These are phyloP conservation scores for Xylaria grammica DNA, from an alignment of 495 filamentous ascomycete genomes.

Conservation along the genomic window DNA sequence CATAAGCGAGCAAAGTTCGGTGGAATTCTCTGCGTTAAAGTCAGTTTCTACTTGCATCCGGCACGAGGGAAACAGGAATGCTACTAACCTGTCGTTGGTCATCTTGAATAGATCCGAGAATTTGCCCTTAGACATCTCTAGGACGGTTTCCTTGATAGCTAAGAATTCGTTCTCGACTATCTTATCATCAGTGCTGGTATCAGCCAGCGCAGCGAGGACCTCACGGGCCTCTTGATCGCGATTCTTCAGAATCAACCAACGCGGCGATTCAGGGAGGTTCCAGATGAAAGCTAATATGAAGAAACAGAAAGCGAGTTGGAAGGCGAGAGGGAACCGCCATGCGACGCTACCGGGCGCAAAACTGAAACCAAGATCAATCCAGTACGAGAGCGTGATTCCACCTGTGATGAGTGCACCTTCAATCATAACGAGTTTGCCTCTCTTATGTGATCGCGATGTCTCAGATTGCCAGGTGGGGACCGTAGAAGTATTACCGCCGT, in stretches of 20 bases:
- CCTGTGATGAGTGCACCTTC: constrained; percentile 74
- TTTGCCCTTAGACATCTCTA: constrained; percentile 69
- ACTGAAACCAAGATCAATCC: constrained; percentile 74
- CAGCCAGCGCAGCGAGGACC: constrained; percentile 66
- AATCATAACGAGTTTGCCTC: constrained; percentile 81
- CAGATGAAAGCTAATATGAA: constrained; percentile 66
- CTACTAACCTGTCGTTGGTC: constrained; percentile 59
- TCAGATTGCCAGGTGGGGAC: constrained; percentile 83
- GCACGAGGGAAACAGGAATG: background rate
- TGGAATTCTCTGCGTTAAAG: constrained; percentile 65
- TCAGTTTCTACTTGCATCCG: constrained; percentile 15
- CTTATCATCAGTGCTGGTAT: constrained; percentile 55
- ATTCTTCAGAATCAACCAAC: constrained; percentile 76
- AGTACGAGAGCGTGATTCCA: constrained; percentile 76
- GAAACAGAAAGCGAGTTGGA: constrained; percentile 71
- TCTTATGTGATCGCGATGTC: constrained; percentile 72
- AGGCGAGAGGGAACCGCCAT: constrained; percentile 78
- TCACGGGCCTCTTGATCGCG: constrained; percentile 67
- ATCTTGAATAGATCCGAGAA: constrained; percentile 75
- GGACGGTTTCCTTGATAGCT: constrained; percentile 76
- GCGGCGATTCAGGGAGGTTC: constrained; percentile 72
- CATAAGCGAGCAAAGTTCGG: constrained; percentile 70
- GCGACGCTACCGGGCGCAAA: constrained; percentile 67
- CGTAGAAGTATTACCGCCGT: constrained; percentile 63
- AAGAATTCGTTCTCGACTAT: constrained; percentile 68